These are phyloP conservation scores for Apostasia shenzhenica DNA, from an alignment of 106 monocot genomes.

Conservation along the genomic window DNA sequence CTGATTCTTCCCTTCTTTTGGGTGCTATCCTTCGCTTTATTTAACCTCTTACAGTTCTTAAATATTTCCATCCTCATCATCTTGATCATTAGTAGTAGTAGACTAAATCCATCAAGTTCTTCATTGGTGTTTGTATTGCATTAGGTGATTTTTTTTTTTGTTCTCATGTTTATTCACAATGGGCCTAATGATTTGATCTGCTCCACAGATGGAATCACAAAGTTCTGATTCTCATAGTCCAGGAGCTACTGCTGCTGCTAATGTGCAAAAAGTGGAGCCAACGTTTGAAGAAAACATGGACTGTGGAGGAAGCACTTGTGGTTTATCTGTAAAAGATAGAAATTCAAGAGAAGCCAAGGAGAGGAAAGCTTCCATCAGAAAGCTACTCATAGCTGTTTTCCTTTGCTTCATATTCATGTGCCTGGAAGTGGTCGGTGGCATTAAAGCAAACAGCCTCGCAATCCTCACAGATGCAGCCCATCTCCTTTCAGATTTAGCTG, in stretches of 20 bases:
- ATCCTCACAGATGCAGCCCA: constrained; percentile 66
- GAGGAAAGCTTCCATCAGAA: constrained; percentile 30
- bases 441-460: constrained; percentile 65
- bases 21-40: too few relatives aligned
- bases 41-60: too few relatives aligned
- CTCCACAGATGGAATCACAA: constrained; percentile 38
- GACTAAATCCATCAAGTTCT: too few relatives aligned
- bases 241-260: neutral
- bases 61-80: too few relatives aligned
- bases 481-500: constrained; percentile 61
- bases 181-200: too few relatives aligned
- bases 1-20: too few relatives aligned
- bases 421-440: constrained; percentile 55
- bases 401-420: constrained; percentile 52
- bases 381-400: constrained; percentile 51
- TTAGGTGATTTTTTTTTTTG: too few relatives aligned
- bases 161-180: too few relatives aligned
- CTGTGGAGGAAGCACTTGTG: constrained; percentile 35
- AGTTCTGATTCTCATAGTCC: constrained; percentile 20
- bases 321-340: constrained; percentile 23
- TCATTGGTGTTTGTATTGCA: too few relatives aligned
- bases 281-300: constrained; percentile 11
- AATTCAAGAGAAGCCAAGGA: constrained; percentile 35
- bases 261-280: constrained; percentile 12
- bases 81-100: too few relatives aligned